A percentile compares a stretch with the other conserved stretches of the same genome.
Evolutionary conservation across 805 yeast genomes (phyloP).

Genomic region (Candida tallmaniae): DNA sequence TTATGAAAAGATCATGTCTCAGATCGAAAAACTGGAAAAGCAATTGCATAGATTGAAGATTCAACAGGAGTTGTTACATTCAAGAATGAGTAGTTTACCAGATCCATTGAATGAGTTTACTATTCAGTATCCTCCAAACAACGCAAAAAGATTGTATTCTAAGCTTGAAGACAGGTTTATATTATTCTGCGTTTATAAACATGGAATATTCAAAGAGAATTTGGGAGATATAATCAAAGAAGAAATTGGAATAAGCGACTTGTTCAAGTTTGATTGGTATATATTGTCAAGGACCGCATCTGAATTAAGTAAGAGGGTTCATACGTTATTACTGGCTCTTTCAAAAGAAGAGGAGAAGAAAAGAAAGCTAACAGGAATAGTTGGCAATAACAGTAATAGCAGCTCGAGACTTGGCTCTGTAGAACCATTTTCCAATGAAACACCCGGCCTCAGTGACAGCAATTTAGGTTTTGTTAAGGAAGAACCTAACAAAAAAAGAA

Average conservation of each 20-base stretch:
- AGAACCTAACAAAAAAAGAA: background rate
- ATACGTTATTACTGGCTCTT: conserved; percentile 61
- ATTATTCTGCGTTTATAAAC: conserved; percentile 54
- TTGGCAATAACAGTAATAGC: conserved; percentile 16
- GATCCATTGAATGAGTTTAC: conserved; percentile 60
- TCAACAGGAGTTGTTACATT: conserved; percentile 53
- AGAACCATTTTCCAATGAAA: conserved; percentile 22
- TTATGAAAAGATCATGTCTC: conserved; percentile 63
- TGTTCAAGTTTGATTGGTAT: conserved; percentile 72
- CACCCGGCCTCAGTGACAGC: conserved; percentile 1
- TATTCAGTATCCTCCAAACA: conserved; percentile 78
- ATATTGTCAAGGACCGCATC: conserved; percentile 66
- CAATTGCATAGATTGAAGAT: conserved; percentile 50
- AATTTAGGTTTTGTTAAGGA: conserved; percentile 3
- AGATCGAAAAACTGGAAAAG: conserved; percentile 70
- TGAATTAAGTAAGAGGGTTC: conserved; percentile 66
- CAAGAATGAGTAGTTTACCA: conserved; percentile 49
- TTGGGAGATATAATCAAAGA: conserved; percentile 62
- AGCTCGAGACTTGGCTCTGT: conserved; percentile 32
- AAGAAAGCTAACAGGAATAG: conserved; percentile 15
- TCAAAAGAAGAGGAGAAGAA: conserved; percentile 65
- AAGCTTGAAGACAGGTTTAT: conserved; percentile 68
- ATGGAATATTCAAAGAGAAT: conserved; percentile 58
- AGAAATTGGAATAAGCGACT: conserved; percentile 54
- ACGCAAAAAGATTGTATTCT: conserved; percentile 69